phyloP scores from a whole-genome alignment of 1,284 basidiomycete species.

The Neotropicomus parvogracilis region DNA sequence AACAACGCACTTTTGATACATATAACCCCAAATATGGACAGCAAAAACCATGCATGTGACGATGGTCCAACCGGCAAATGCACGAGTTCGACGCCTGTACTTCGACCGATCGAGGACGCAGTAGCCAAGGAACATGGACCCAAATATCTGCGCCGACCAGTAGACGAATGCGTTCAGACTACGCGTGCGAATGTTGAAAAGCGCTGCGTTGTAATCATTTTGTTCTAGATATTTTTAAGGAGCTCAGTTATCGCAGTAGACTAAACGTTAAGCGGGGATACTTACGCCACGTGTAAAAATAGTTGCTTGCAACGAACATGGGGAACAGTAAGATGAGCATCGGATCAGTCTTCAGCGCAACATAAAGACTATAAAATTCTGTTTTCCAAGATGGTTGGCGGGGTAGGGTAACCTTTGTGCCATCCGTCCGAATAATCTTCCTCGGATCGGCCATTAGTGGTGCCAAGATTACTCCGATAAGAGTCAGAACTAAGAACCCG shows the following conservation, averaged over 20 bases:
- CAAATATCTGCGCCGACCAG: constrained; percentile 40
- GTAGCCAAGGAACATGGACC: constrained; percentile 38
- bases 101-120: constrained; percentile 26
- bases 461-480: constrained; percentile 62
- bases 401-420: constrained; percentile 57
- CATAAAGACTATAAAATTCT: constrained; percentile 50
- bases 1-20: constrained; percentile 46
- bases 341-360: constrained; percentile 54
- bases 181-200: constrained; percentile 49
- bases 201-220: constrained; percentile 50
- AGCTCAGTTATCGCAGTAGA: background rate
- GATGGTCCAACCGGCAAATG: constrained; percentile 47
- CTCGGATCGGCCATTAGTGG: constrained; percentile 64
- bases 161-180: constrained; percentile 38
- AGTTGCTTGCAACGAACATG: constrained; percentile 72
- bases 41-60: constrained; percentile 47
- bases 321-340: constrained; percentile 59
- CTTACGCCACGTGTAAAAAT: constrained; percentile 55
- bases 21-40: constrained; percentile 51
- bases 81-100: constrained; percentile 46
- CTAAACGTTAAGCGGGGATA: background rate
- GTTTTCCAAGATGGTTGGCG: constrained; percentile 70
- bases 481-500: constrained; percentile 66
- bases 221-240: constrained; percentile 34
- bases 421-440: constrained; percentile 68